phyloP scores from a whole-genome alignment of 805 yeast species.

The Kodamaea laetipori region DNA sequence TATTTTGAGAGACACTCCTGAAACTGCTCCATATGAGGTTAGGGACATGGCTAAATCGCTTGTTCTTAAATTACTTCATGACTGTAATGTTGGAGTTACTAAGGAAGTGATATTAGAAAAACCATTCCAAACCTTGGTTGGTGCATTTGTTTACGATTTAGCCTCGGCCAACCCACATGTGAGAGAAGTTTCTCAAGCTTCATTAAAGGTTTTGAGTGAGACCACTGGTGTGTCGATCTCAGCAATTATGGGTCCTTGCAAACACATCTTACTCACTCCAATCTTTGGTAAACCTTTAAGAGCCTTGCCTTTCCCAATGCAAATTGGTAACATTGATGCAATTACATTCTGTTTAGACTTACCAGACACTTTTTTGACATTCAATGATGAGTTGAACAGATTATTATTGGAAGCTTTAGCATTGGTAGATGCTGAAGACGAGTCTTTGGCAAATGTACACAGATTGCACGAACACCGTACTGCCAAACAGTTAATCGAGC shows the following conservation, averaged over 20 bases:
- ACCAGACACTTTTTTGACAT: slow-evolving; percentile 78
- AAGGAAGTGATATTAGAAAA: slow-evolving; percentile 66
- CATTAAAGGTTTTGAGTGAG: slow-evolving; percentile 67
- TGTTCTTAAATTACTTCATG: slow-evolving; percentile 60
- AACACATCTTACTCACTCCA: slow-evolving; percentile 81
- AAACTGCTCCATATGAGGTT: slow-evolving; percentile 82
- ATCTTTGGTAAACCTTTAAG: slow-evolving; percentile 95
- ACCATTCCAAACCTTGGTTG: slow-evolving; percentile 76
- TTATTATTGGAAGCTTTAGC: slow-evolving; percentile 88
- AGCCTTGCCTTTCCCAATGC: slow-evolving; percentile 98
- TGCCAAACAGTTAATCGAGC: slow-evolving; percentile 80
- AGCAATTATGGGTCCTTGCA: slow-evolving; percentile 78
- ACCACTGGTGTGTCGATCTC: slow-evolving; percentile 70
- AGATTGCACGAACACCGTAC: slow-evolving; percentile 84
- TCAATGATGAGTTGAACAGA: slow-evolving; percentile 86
- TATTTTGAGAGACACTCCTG: slow-evolving; percentile 85
- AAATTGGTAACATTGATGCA: slow-evolving; percentile 96
- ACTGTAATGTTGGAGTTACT: slow-evolving; percentile 63
- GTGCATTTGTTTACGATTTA: slow-evolving; percentile 89
- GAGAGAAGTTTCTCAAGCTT: slow-evolving; percentile 75
- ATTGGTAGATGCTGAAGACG: slow-evolving; percentile 96
- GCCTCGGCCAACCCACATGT: slow-evolving; percentile 86
- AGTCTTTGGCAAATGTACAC: slow-evolving; percentile 85
- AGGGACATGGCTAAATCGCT: slow-evolving; percentile 69
- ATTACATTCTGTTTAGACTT: slow-evolving; percentile 86